Percentiles rank a stretch among this genome's conserved stretches.
Evolutionary conservation across 2,329 filamentous ascomycete species (phyloP).

Genomic region (Akanthomyces uredinophilus): DNA sequence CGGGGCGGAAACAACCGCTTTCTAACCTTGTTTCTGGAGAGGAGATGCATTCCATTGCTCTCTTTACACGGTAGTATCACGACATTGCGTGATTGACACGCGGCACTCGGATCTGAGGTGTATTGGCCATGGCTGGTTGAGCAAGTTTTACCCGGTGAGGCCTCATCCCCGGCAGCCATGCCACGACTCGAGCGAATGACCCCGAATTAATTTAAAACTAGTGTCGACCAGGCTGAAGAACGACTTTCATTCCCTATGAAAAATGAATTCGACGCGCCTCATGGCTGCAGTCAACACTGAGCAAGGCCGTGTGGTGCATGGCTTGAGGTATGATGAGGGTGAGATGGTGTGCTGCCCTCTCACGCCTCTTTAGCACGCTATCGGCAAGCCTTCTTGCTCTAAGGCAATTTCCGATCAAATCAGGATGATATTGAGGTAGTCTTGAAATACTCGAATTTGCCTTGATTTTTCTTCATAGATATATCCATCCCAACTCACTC

Average conservation of each 20-base stretch:
- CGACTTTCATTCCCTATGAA: neutral
- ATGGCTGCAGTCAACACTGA: neutral
- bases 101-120: neutral
- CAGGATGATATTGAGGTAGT: too few relatives aligned
- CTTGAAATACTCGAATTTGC: too few relatives aligned
- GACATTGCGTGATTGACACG: neutral
- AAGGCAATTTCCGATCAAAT: too few relatives aligned
- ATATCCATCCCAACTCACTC: too few relatives aligned
- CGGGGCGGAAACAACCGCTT: neutral
- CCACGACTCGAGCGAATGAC: neutral
- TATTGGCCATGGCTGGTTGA: neutral
- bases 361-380: too few relatives aligned
- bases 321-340: neutral
- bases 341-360: neutral
- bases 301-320: neutral
- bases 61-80: too few relatives aligned
- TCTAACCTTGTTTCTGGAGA: neutral
- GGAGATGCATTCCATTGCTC: neutral
- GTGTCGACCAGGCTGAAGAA: neutral
- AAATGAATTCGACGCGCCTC: neutral
- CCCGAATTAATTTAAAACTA: neutral
- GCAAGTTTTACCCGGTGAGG: neutral
- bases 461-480: neutral
- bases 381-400: too few relatives aligned
- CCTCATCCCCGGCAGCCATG: neutral